A percentile compares a stretch with the other conserved stretches of the same genome.
phyloP scores from a whole-genome alignment of 768 basidiomycete genomes.

The Amanita phalloides region DNA sequence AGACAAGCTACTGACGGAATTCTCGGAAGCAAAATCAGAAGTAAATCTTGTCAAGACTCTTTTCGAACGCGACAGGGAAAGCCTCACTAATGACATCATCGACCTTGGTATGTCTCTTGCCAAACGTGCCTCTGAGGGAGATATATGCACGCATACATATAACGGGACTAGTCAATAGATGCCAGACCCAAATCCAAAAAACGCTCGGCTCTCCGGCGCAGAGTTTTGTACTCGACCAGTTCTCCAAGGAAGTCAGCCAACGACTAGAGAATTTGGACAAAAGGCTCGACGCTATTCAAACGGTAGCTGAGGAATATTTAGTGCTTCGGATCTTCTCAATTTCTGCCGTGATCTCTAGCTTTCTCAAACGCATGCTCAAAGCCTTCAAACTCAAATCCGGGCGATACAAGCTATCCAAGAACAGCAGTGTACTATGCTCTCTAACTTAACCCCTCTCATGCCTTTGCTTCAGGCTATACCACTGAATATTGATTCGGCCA shows the following conservation, averaged over 20 bases:
- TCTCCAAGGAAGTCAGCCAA: constrained; percentile 30
- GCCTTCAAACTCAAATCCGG: constrained; percentile 43
- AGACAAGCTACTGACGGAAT: constrained; percentile 35
- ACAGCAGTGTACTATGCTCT: constrained; percentile 46
- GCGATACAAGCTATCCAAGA: constrained; percentile 50
- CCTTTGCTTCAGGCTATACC: constrained; percentile 53
- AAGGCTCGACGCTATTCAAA: constrained; percentile 44
- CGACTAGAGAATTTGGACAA: constrained; percentile 39
- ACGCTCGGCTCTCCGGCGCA: constrained; percentile 50
- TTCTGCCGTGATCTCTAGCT: constrained; percentile 18
- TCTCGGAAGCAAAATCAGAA: constrained; percentile 43
- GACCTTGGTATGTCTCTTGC: constrained; percentile 36
- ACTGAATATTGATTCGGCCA: constrained; percentile 38
- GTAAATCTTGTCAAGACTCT: constrained; percentile 40
- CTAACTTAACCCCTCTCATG: constrained; percentile 45
- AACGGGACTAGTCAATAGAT: constrained; percentile 40
- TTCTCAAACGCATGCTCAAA: constrained; percentile 33
- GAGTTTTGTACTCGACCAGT: constrained; percentile 22
- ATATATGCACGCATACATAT: constrained; percentile 2
- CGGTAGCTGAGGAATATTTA: constrained; percentile 21
- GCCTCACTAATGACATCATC: constrained; percentile 40
- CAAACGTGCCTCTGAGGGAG: constrained; percentile 1
- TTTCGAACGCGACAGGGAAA: constrained; percentile 53
- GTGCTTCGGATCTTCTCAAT: constrained; percentile 1
- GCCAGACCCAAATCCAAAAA: constrained; percentile 50